These are phyloP conservation scores for Yamadazyma jaroonii DNA, from an alignment of 1,139 yeast genomes.

Conservation along the genomic window DNA sequence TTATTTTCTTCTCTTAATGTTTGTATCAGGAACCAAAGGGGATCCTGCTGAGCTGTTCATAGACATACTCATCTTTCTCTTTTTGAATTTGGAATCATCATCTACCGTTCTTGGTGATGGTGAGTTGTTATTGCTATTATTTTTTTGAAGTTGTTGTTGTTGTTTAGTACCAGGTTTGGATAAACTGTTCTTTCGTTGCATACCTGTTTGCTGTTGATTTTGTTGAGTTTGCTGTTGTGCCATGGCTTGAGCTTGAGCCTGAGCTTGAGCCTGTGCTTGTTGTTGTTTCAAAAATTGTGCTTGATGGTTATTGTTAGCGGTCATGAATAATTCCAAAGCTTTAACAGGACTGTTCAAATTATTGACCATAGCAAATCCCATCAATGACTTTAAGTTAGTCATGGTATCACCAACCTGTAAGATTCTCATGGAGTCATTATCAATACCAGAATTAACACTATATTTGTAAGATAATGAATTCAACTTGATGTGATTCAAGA, in stretches of 20 bases:
- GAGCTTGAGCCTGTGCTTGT: constrained; percentile 12
- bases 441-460: constrained; percentile 45
- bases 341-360: constrained; percentile 53
- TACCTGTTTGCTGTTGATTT: constrained; percentile 2
- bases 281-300: constrained; percentile 13
- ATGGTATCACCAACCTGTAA: constrained; percentile 76
- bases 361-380: constrained; percentile 51
- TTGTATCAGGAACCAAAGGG: constrained; percentile 9
- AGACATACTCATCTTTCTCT: constrained; percentile 17
- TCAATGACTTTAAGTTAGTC: constrained; percentile 63
- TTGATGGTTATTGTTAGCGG: constrained; percentile 25
- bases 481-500: constrained; percentile 22
- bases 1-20: constrained; percentile 11
- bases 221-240: constrained; percentile 5
- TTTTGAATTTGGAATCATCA: constrained; percentile 21
- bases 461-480: constrained; percentile 24
- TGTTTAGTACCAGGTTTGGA: constrained; percentile 5
- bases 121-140: constrained; percentile 11
- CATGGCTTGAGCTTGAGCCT: constrained; percentile 5
- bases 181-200: constrained; percentile 1
- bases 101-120: constrained; percentile 21
- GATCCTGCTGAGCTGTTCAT: constrained; percentile 12
- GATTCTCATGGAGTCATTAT: constrained; percentile 54
- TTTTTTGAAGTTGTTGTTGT: constrained; percentile 2
- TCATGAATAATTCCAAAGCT: constrained; percentile 53